Evolutionary conservation across 305 asterid genomes (phyloP).

Genomic region (Fraxinus platypoda): DNA sequence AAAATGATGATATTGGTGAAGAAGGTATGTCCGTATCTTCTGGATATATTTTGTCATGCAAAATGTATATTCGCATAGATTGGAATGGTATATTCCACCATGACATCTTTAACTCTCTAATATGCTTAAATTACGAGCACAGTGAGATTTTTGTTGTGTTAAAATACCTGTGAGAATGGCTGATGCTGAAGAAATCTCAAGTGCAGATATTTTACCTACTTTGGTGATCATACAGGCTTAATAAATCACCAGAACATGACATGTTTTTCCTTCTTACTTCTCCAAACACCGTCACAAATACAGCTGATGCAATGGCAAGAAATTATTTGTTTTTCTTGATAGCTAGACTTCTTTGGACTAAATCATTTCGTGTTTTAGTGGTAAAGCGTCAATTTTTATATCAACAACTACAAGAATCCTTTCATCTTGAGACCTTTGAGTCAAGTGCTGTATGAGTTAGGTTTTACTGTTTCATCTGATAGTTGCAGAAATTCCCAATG

Average conservation of each 20-base stretch:
- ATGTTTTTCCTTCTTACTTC: background rate
- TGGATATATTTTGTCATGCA: background rate
- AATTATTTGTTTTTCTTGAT: background rate
- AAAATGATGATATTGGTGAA: slow-evolving; percentile 41
- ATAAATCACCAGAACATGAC: background rate
- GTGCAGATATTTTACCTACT: background rate
- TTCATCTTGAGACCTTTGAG: background rate
- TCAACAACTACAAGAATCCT: background rate
- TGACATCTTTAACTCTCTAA: background rate
- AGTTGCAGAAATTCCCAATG: background rate
- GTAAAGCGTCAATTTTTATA: background rate
- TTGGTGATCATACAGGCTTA: background rate
- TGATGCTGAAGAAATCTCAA: slow-evolving; percentile 11
- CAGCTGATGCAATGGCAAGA: background rate
- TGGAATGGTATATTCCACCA: background rate
- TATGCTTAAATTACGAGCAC: background rate
- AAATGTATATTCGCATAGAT: background rate
- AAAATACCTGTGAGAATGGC: background rate
- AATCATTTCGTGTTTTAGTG: background rate
- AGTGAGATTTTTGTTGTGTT: background rate
- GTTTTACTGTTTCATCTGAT: slow-evolving; percentile 3
- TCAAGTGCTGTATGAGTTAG: slow-evolving; percentile 1
- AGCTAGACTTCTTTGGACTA: background rate
- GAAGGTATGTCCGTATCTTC: slow-evolving; percentile 44
- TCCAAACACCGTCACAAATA: background rate